Conservation (phyloP, 805 yeast genomes). For the Candida suzukii region DNA sequence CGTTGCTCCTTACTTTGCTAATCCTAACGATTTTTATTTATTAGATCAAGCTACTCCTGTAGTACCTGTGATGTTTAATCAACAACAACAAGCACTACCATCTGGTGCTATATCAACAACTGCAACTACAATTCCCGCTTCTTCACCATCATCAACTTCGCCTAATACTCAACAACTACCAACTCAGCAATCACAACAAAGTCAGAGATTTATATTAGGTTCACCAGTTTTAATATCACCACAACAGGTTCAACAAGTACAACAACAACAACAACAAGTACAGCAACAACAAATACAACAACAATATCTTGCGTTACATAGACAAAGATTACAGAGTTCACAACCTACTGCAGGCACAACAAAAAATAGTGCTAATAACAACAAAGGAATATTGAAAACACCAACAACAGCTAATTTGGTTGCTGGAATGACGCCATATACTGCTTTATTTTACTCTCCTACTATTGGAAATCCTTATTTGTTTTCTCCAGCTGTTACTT, state of each 20-base stretch:
- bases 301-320: neutral
- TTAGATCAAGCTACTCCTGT: constrained; percentile 24
- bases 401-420: neutral
- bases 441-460: neutral
- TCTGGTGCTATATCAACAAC: constrained; percentile 3
- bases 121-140: constrained; percentile 9
- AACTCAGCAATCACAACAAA: neutral
- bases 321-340: neutral
- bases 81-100: constrained; percentile 7
- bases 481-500: neutral
- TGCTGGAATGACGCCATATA: neutral
- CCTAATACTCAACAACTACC: constrained; percentile 8
- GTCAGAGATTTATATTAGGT: too few relatives aligned
- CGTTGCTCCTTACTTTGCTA: neutral
- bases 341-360: neutral
- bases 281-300: neutral
- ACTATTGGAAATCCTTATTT: neutral
- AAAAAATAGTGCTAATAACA: neutral
- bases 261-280: constrained; percentile 6
- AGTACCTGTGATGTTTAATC: constrained; percentile 17
- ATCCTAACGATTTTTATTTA: constrained; percentile 14
- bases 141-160: too few relatives aligned
- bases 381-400: neutral
- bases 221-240: too few relatives aligned
- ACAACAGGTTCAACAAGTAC: constrained; percentile 7